These are phyloP conservation scores for Skeletonema grethae DNA, from an alignment of 108 stramenopile species.

Conservation along the genomic window DNA sequence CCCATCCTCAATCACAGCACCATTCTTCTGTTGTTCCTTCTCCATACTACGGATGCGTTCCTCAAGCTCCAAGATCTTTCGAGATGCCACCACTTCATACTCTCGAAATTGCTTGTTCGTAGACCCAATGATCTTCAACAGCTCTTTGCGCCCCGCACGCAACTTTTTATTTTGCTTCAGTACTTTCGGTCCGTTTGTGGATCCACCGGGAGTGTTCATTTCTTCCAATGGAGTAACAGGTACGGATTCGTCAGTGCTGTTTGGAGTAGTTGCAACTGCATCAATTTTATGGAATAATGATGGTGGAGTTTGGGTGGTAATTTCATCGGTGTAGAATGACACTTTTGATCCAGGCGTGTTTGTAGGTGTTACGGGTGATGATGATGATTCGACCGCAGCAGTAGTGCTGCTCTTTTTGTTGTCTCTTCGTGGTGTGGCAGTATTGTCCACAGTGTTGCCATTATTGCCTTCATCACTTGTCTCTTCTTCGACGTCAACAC, in stretches of 20 bases:
- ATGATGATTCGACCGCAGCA: too few species aligned
- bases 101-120: slow-evolving; percentile 16
- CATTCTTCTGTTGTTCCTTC: not conserved
- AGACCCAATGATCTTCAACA: slow-evolving; percentile 13
- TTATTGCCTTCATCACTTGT: too few species aligned
- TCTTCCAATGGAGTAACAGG: slow-evolving; percentile 5
- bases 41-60: slow-evolving; percentile 16
- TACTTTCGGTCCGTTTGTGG: not conserved
- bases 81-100: slow-evolving; percentile 15
- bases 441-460: not conserved
- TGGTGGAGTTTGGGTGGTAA: not conserved
- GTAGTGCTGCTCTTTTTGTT: too few species aligned
- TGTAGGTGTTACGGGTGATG: not conserved
- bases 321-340: not conserved
- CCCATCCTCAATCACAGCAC: not conserved
- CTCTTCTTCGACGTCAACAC: too few species aligned
- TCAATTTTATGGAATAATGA: too few species aligned
- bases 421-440: too few species aligned
- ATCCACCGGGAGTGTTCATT: slow-evolving; percentile 11
- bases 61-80: slow-evolving; percentile 32
- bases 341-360: slow-evolving; percentile 2
- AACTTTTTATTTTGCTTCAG: slow-evolving; percentile 6
- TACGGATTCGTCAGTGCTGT: not conserved
- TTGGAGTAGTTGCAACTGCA: not conserved
- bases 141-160: slow-evolving; percentile 20